Conservation (phyloP, 1,139 yeast species). For the Waltiozyma sp. region DNA sequence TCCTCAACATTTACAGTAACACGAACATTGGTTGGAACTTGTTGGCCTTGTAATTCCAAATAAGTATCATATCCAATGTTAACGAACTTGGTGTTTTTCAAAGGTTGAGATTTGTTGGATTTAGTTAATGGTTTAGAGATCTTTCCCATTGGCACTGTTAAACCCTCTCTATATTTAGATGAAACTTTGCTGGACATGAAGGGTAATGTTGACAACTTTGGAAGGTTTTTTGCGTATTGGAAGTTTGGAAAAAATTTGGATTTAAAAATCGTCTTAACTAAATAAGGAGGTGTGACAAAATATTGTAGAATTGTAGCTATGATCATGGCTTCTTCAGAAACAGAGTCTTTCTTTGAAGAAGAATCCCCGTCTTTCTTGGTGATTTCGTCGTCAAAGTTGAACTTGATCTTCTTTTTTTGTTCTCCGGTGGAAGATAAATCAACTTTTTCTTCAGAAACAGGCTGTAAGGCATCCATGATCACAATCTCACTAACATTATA, state of each 20-base stretch:
- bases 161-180: constrained; percentile 46
- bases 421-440: constrained; percentile 4
- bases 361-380: constrained; percentile 17
- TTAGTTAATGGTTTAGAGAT: constrained; percentile 25
- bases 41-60: constrained; percentile 45
- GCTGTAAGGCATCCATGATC: constrained; percentile 39
- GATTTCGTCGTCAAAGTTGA: constrained; percentile 22
- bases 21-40: constrained; percentile 67
- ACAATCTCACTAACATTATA: constrained; percentile 67
- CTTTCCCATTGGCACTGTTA: constrained; percentile 51
- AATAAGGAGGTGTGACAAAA: constrained; percentile 80
- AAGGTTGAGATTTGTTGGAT: constrained; percentile 38
- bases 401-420: constrained; percentile 28
- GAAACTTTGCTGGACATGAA: constrained; percentile 41
- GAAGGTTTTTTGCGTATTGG: constrained; percentile 57
- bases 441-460: constrained; percentile 23
- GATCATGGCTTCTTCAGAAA: constrained; percentile 33
- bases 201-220: constrained; percentile 64
- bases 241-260: constrained; percentile 35
- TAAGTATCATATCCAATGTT: constrained; percentile 57
- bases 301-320: constrained; percentile 68
- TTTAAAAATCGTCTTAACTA: constrained; percentile 53
- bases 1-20: constrained; percentile 67
- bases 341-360: constrained; percentile 9
- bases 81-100: constrained; percentile 55